Percentiles rank a stretch among this genome's conserved stretches.
phyloP scores from a whole-genome alignment of 805 yeast genomes.

The Cyberlindnera nakhonratchasimensis region DNA sequence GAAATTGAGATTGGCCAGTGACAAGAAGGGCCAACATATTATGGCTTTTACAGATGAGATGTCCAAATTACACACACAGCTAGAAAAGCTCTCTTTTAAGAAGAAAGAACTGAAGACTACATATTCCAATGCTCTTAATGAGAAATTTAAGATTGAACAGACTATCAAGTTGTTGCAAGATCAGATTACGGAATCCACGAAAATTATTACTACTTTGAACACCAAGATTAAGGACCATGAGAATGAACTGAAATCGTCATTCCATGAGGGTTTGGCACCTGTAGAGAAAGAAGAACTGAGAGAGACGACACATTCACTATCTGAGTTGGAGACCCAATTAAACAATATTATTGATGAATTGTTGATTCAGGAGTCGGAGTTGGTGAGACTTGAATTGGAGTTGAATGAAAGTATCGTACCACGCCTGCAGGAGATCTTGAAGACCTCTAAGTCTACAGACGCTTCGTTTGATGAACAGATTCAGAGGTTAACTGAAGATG shows the following conservation, averaged over 20 bases:
- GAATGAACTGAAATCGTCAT: slow-evolving; percentile 50
- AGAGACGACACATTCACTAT: slow-evolving; percentile 34
- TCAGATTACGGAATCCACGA: slow-evolving; percentile 5
- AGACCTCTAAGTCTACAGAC: slow-evolving; percentile 23
- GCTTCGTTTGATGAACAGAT: slow-evolving; percentile 18
- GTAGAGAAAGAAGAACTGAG: slow-evolving; percentile 46
- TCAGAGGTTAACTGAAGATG: slow-evolving; percentile 19
- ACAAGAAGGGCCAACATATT: slow-evolving; percentile 47
- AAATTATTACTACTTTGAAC: slow-evolving; percentile 22
- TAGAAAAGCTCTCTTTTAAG: slow-evolving; percentile 42
- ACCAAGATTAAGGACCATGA: slow-evolving; percentile 36
- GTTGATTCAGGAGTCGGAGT: slow-evolving; percentile 43
- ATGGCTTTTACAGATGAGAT: slow-evolving; percentile 46
- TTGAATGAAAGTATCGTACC: slow-evolving; percentile 57
- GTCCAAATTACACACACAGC: slow-evolving; percentile 30
- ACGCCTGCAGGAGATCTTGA: slow-evolving; percentile 39
- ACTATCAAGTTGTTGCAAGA: slow-evolving; percentile 31
- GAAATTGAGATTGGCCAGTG: slow-evolving; percentile 37
- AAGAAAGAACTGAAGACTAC: slow-evolving; percentile 43
- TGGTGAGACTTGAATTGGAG: slow-evolving; percentile 50
- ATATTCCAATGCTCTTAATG: slow-evolving; percentile 39
- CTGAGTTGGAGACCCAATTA: slow-evolving; percentile 38
- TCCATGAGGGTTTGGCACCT: slow-evolving; percentile 47
- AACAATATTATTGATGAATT: slow-evolving; percentile 38
- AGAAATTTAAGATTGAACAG: slow-evolving; percentile 42